phyloP scores from a whole-genome alignment of 805 yeast genomes.

The Candida boleticola region DNA sequence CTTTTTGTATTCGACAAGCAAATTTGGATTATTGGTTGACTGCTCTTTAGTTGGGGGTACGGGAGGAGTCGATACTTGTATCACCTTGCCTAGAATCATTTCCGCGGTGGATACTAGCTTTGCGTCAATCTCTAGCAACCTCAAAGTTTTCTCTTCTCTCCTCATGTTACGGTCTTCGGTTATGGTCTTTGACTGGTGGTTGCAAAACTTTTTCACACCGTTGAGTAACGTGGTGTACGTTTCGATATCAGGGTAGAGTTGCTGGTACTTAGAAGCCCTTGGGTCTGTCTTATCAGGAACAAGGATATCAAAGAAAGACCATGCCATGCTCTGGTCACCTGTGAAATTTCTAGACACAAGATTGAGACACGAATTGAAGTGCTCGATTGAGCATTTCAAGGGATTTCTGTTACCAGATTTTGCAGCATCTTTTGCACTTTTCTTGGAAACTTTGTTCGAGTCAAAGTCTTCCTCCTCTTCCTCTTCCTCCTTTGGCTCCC shows the following conservation, averaged over 20 bases:
- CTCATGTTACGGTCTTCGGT: constrained; percentile 13
- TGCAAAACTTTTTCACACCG: constrained; percentile 25
- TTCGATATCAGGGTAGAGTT: constrained; percentile 28
- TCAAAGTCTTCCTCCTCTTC: not conserved
- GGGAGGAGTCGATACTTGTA: constrained; percentile 32
- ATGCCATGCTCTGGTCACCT: constrained; percentile 32
- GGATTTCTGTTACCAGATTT: not conserved
- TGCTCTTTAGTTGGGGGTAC: constrained; percentile 30
- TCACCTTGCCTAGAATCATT: constrained; percentile 24
- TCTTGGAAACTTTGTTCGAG: not conserved
- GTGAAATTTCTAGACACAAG: constrained; percentile 32
- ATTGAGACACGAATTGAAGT: constrained; percentile 38
- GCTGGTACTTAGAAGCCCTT: constrained; percentile 9
- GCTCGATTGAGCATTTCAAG: constrained; percentile 19
- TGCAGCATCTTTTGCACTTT: not conserved
- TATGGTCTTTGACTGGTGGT: constrained; percentile 14
- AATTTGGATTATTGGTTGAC: constrained; percentile 16
- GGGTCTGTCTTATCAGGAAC: constrained; percentile 13
- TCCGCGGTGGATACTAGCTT: constrained; percentile 25
- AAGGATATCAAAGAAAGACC: constrained; percentile 35
- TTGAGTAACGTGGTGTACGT: constrained; percentile 39
- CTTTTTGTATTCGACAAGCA: constrained; percentile 16
- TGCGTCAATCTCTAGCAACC: constrained; percentile 27
- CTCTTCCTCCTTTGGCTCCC: not conserved
- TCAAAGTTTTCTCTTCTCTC: constrained; percentile 17